These are phyloP conservation scores for Phoma sp. DNA, from an alignment of 2,329 filamentous ascomycete genomes.

Conservation along the genomic window DNA sequence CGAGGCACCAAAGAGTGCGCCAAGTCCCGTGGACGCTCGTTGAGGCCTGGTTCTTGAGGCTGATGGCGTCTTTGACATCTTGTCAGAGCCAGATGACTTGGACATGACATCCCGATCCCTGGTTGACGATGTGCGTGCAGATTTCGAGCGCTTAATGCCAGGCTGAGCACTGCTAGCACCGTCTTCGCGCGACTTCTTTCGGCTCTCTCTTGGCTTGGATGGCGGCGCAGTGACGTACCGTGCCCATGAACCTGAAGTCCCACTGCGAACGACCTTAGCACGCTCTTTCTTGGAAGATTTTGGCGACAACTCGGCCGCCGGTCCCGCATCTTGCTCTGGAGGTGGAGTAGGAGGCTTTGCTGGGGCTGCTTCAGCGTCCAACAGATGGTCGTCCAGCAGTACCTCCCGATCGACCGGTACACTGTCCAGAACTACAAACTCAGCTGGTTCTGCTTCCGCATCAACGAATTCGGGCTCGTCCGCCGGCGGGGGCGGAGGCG, in stretches of 20 bases:
- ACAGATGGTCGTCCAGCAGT: conserved; percentile 28
- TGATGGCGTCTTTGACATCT: conserved; percentile 57
- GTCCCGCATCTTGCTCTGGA: conserved; percentile 49
- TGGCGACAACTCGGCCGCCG: conserved; percentile 54
- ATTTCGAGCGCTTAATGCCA: conserved; percentile 61
- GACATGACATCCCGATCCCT: conserved; percentile 68
- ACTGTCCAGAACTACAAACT: conserved; percentile 27
- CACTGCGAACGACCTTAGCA: conserved; percentile 74
- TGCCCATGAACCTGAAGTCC: conserved; percentile 72
- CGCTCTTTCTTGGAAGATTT: conserved; percentile 73
- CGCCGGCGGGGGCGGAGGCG: conserved; percentile 31
- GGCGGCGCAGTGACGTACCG: conserved; percentile 68
- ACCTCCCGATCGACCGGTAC: conserved; percentile 26
- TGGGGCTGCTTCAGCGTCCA: conserved; percentile 37
- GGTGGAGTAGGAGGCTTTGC: conserved; percentile 55
- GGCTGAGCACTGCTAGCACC: conserved; percentile 45
- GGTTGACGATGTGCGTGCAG: conserved; percentile 52
- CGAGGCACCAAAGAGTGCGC: conserved; percentile 64
- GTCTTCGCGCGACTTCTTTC: conserved; percentile 43
- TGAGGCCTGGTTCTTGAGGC: conserved; percentile 56
- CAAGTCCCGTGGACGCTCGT: conserved; percentile 66
- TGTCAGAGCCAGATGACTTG: conserved; percentile 77
- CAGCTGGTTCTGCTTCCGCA: conserved; percentile 30
- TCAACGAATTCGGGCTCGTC: conserved; percentile 25
- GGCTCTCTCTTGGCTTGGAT: conserved; percentile 51